These are phyloP conservation scores for Mycena vitilis DNA, from an alignment of 768 basidiomycete species.

Conservation along the genomic window DNA sequence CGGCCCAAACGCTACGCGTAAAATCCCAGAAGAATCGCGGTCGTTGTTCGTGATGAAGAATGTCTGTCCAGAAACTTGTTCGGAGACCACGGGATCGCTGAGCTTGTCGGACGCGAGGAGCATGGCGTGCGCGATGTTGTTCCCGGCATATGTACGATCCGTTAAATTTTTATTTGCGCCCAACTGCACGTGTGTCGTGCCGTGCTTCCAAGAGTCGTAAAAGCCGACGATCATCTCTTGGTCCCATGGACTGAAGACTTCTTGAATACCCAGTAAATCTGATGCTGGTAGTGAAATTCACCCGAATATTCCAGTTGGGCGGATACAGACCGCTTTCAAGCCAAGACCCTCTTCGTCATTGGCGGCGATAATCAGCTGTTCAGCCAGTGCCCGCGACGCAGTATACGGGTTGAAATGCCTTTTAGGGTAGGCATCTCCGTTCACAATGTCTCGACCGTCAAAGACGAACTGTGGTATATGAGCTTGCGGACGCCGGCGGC, in stretches of 20 bases:
- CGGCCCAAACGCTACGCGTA: slow-evolving; percentile 65
- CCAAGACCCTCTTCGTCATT: slow-evolving; percentile 51
- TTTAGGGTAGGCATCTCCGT: slow-evolving; percentile 60
- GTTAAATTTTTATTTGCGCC: slow-evolving; percentile 78
- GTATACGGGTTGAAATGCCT: slow-evolving; percentile 58
- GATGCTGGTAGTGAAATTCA: slow-evolving; percentile 33
- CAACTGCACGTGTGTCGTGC: slow-evolving; percentile 61
- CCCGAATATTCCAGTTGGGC: slow-evolving; percentile 68
- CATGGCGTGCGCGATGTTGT: slow-evolving; percentile 80
- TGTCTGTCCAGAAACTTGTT: slow-evolving; percentile 75
- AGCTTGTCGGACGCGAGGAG: slow-evolving; percentile 78
- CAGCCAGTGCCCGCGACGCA: slow-evolving; percentile 60
- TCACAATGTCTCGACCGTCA: slow-evolving; percentile 55
- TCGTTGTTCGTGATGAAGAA: slow-evolving; percentile 88
- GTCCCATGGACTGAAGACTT: slow-evolving; percentile 43
- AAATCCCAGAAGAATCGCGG: slow-evolving; percentile 82
- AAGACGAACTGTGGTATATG: slow-evolving; percentile 62
- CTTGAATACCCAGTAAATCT: not conserved
- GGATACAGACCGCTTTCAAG: slow-evolving; percentile 57
- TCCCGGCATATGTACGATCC: slow-evolving; percentile 82
- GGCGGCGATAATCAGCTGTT: slow-evolving; percentile 58
- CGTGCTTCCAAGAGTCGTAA: slow-evolving; percentile 23
- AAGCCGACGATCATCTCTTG: slow-evolving; percentile 19
- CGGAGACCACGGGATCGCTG: slow-evolving; percentile 59
- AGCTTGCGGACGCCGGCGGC: slow-evolving; percentile 53